A percentile compares a stretch with the other conserved stretches of the same genome.
Conservation (phyloP, 2,329 filamentous ascomycete genomes). For the Venturiaceae sp. region DNA sequence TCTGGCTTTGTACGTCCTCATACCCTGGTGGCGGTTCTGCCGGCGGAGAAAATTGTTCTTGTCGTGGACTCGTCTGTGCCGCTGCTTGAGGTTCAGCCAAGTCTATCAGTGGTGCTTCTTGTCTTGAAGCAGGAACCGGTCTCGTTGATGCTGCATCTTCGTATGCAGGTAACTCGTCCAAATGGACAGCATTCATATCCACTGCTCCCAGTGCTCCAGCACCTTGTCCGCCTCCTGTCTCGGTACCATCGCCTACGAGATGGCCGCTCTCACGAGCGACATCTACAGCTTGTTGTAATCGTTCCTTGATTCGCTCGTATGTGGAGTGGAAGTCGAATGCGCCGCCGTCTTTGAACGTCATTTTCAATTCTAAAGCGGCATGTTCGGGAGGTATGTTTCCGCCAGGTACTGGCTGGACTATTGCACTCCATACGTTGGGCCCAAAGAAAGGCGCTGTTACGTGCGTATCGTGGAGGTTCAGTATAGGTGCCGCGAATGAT, state of each 20-base stretch:
- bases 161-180: slow-evolving; percentile 85
- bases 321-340: slow-evolving; percentile 80
- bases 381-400: slow-evolving; percentile 72
- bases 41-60: slow-evolving; percentile 37
- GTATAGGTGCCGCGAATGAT: slow-evolving; percentile 81
- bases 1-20: slow-evolving; percentile 80
- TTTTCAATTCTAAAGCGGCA: slow-evolving; percentile 65
- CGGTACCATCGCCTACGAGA: slow-evolving; percentile 30
- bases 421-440: slow-evolving; percentile 78
- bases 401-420: slow-evolving; percentile 69
- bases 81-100: not conserved
- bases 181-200: slow-evolving; percentile 55
- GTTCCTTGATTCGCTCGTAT: slow-evolving; percentile 77
- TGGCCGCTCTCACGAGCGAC: slow-evolving; percentile 56
- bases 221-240: slow-evolving; percentile 20
- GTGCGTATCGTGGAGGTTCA: slow-evolving; percentile 79
- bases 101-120: not conserved
- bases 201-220: slow-evolving; percentile 36
- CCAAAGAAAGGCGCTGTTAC: slow-evolving; percentile 87
- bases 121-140: not conserved
- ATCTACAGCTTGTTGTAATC: slow-evolving; percentile 71
- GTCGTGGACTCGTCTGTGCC: not conserved
- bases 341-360: slow-evolving; percentile 92
- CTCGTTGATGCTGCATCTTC: slow-evolving; percentile 35
- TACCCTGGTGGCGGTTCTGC: slow-evolving; percentile 82